Conservation (phyloP, 129 eudicot genomes). For the Calendula officinalis region DNA sequence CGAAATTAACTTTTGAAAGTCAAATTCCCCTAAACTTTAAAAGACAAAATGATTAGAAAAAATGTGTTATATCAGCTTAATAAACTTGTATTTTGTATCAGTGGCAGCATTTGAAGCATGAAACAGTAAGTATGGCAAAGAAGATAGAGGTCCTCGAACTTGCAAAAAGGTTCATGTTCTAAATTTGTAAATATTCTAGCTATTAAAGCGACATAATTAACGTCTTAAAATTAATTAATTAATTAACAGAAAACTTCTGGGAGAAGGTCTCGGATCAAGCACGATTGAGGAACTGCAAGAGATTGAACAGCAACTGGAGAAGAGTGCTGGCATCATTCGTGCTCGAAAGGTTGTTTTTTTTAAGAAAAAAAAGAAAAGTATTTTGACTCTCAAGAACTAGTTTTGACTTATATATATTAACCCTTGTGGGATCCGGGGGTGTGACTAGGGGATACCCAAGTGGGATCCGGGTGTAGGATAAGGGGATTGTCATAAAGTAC, state of each 20-base stretch:
- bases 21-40: no score
- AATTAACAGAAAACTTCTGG: conserved; percentile 63
- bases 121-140: conserved; percentile 65
- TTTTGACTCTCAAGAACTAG: neutral
- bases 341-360: conserved; percentile 63
- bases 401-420: no score
- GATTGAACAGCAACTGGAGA: conserved; percentile 69
- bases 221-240: neutral
- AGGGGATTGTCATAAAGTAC: no score
- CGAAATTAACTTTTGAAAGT: no score
- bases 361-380: neutral
- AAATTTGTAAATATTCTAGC: neutral
- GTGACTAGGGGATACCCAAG: no score
- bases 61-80: no score
- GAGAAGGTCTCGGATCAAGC: conserved; percentile 69
- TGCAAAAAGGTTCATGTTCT: conserved; percentile 52
- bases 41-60: no score
- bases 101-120: conserved; percentile 66
- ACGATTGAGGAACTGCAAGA: conserved; percentile 64
- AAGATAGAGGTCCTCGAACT: conserved; percentile 71
- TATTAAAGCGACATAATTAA: no score
- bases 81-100: neutral
- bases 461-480: no score
- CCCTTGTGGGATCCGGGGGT: no score
- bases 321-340: conserved; percentile 58